phyloP scores from a whole-genome alignment of 2,329 filamentous ascomycete genomes.

The Cercospora sesami region DNA sequence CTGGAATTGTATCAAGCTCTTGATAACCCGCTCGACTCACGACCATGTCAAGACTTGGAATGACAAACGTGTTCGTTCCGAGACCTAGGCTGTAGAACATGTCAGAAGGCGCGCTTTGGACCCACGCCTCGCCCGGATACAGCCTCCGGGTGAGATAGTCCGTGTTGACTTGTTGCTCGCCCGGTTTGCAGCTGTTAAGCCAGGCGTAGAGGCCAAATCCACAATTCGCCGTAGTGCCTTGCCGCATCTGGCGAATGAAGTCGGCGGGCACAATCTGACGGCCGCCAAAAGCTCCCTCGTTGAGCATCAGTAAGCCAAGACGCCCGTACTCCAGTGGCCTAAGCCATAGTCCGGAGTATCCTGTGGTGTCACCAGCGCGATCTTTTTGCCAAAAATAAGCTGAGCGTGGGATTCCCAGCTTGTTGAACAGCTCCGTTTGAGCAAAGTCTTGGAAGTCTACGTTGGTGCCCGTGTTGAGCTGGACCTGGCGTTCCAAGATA shows the following conservation, averaged over 20 bases:
- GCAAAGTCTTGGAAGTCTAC: neutral
- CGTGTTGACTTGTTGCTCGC: neutral
- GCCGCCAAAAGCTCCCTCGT: neutral
- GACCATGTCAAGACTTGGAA: slow-evolving; percentile 1
- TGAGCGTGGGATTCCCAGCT: neutral
- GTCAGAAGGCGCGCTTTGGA: neutral
- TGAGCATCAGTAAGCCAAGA: neutral
- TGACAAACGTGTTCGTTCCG: neutral
- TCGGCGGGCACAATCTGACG: neutral
- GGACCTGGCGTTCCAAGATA: neutral
- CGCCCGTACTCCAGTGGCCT: neutral
- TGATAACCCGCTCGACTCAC: neutral
- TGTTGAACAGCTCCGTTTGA: neutral
- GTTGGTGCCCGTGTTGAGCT: neutral
- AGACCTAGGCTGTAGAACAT: neutral
- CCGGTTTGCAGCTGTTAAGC: neutral
- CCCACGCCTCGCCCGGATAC: neutral
- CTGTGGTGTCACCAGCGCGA: neutral
- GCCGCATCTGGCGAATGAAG: neutral
- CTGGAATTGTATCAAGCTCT: neutral
- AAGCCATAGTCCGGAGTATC: neutral
- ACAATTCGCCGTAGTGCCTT: neutral
- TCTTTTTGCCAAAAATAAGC: neutral
- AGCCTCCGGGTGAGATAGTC: neutral
- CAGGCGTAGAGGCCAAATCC: neutral